A percentile compares a stretch with the other conserved stretches of the same genome.
Evolutionary conservation across 441 rosid genomes (phyloP).

Genomic region (Corymbia calophylla): DNA sequence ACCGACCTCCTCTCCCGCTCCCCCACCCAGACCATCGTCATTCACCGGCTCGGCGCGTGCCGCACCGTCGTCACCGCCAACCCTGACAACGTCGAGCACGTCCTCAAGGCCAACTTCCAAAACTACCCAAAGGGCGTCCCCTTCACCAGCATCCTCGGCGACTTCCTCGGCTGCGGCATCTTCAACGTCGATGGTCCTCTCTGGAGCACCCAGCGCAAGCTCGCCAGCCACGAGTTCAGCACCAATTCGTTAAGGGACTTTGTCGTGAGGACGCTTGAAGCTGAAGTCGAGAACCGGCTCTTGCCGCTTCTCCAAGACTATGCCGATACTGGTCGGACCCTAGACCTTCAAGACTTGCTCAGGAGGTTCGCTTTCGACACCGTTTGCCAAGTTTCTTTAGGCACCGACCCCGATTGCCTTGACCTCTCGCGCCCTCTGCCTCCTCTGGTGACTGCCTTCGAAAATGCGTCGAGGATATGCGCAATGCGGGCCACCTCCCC

Average conservation of each 20-base stretch:
- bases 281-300: not conserved
- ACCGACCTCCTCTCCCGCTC: constrained; percentile 2
- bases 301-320: not conserved
- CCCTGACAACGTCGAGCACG: constrained; percentile 6
- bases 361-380: not conserved
- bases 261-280: not conserved
- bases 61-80: constrained; percentile 5
- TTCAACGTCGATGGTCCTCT: constrained; percentile 35
- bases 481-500: constrained; percentile 63
- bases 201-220: constrained; percentile 44
- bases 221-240: constrained; percentile 46
- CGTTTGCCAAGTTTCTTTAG: constrained; percentile 1
- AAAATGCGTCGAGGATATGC: constrained; percentile 45
- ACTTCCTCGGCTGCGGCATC: constrained; percentile 4
- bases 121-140: constrained; percentile 9
- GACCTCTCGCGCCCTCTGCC: constrained; percentile 18
- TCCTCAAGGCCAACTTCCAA: constrained; percentile 3
- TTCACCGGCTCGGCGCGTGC: constrained; percentile 3
- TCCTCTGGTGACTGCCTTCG: constrained; percentile 48
- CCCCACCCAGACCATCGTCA: not conserved
- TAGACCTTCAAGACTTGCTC: not conserved
- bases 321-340: not conserved
- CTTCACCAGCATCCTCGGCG: constrained; percentile 4
- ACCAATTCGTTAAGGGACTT: constrained; percentile 40
- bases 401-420: not conserved